Base-by-base conservation (phyloP, 1,284 basidiomycete species). In the Golubevia sp. region DNA sequence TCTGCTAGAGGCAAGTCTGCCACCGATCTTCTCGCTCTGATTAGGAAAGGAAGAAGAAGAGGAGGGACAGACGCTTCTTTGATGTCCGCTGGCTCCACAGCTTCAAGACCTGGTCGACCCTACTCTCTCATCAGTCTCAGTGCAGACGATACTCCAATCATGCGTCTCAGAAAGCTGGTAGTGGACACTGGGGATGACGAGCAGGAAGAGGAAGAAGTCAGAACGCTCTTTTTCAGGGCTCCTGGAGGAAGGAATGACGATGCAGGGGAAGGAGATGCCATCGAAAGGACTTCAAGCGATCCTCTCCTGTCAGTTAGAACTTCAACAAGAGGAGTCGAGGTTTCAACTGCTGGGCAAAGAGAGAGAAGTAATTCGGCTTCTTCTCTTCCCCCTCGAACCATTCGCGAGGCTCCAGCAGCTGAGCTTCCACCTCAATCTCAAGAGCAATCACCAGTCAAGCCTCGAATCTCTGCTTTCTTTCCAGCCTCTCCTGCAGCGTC, bases 91-190 rank as follows among this genome's bases (percentile, higher is more conserved):
- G 56, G 62, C 18, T 64, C 64, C 13, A 61, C 58, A 1, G 61
- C 70, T 5, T 23, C 57, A 38, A 67, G 65, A 1, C 25, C 61
- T n/a, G 67, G 70, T 2, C 55, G 70, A 25, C 70, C 70, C 2
- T 72, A 66, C 63, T 72, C 70, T 20, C 57, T 70, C 15, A 72
- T 72, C 62, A 68, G 66, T 38, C 54, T 68, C 1, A 53, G 67
- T 34, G 70, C 69, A 13, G 55, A 62, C 3, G 70, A 72, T 18
- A 72, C 70, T 8, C 67, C 70, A 25, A 56, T 72, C 15, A 64
- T 72, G 49, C 60, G 66, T 63, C 59, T 72, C 26, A 61, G 63
- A 8, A 70, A 67, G 51, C 60, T 72, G 13, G 57, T 72, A 18
- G 70, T 72, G 48, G 58, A 63, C 50, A 72, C 70, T 49, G 44